Conservation (phyloP, 495 filamentous ascomycete species). For the Xylaria cubensis region DNA sequence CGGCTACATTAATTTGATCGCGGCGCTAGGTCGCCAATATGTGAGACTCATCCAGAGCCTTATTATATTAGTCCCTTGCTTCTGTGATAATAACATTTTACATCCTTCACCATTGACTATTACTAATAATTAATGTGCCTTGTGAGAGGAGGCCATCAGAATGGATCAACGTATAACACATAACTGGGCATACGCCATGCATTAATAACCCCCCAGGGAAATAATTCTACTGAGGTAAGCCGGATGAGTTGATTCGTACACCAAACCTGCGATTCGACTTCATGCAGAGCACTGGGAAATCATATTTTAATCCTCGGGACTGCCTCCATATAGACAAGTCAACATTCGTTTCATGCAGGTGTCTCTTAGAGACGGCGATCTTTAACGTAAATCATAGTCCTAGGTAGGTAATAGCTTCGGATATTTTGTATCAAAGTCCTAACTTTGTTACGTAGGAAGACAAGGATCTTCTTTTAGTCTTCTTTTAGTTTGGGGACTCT, state of each 20-base stretch:
- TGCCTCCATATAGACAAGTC: not conserved
- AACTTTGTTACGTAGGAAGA: not conserved
- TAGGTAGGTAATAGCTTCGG: conserved; percentile 1
- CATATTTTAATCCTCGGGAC: not conserved
- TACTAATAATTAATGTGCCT: not conserved
- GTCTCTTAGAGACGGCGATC: not conserved
- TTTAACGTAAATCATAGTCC: conserved; percentile 3
- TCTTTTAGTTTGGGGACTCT: not conserved
- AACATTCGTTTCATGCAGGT: not conserved
- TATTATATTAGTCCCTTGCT: not conserved
- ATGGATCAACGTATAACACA: not conserved
- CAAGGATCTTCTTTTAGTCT: not conserved
- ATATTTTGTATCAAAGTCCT: conserved; percentile 3
- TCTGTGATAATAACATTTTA: not conserved
- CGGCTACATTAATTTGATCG: not conserved
- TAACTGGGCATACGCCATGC: not conserved
- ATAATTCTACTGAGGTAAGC: not conserved
- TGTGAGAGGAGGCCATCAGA: not conserved
- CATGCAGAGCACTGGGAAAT: not conserved
- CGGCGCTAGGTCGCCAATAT: not conserved
- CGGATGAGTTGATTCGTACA: not conserved
- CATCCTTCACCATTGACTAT: not conserved
- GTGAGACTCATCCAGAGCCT: not conserved
- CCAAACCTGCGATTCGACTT: not conserved
- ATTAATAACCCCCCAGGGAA: not conserved